Base-by-base conservation (phyloP, 768 basidiomycete genomes). In the Psilocybe sp. region DNA sequence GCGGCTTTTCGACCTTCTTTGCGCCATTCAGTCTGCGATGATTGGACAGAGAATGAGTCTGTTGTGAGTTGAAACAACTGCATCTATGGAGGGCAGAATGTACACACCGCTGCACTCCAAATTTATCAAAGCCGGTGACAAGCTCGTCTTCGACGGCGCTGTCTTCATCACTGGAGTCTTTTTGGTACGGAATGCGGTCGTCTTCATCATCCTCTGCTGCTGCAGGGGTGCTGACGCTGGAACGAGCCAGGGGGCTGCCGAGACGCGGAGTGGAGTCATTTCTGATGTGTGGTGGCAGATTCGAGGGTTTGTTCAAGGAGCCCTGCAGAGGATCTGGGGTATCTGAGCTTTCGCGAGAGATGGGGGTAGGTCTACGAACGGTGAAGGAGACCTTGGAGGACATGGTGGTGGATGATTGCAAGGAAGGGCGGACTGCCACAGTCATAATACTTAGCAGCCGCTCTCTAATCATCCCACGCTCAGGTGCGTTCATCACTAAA, bases 41-140 rank as follows among this genome's bases (percentile, higher is more conserved):
- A 28, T 3, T 44, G 57, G 60, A 48, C 44, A 51, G 49, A 50
- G 55, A 53, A 47, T 56, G 50, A 50, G 60, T 52, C 86, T 85
- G 71, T 60, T 80, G 85, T 89, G 83, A 91, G 88, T 80, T 88
- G 81, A 80, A 75, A 76, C 70, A 69, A 77, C 77, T 73, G 78
- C 55, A 54, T 46, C 37, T 39, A 19, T 23, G 19, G 23, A 57
- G 41, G 55, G 31, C 37, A 44, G 58, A 60, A 52, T 46, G 54
- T 63, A 90, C 92, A 78, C 86, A 94, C 92, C 92, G 89, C 84
- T 89, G 81, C 55, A 82, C 82, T 34, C 87, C 82, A 52, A 87
- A 83, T 50, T 77, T 75, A 62, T 87, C 84, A 58, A 90, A 88
- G 5, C 80, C 82, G 2, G 83, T 79, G 46, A 89, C 81, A 8